phyloP scores from a whole-genome alignment of 2,329 filamentous ascomycete species.

The Fusarium guadeloupense region DNA sequence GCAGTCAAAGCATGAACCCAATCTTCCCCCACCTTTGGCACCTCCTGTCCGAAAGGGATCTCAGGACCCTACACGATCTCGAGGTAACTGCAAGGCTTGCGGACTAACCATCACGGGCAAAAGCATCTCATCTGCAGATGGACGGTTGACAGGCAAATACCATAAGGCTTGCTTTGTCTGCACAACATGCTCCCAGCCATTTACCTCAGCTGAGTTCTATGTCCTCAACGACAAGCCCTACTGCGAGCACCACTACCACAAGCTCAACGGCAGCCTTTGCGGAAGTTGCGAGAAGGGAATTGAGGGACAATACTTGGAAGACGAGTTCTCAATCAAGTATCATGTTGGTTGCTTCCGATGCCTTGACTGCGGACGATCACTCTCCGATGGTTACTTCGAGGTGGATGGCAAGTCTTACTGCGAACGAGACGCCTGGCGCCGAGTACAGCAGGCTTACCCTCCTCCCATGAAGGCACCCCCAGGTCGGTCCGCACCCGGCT shows the following conservation, averaged over 20 bases:
- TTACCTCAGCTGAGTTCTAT: conserved; percentile 90
- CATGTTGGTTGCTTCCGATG: conserved; percentile 90
- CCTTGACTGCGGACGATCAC: conserved; percentile 75
- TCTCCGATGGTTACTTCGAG: conserved; percentile 91
- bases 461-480: conserved; percentile 26
- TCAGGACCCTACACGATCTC: conserved; percentile 58
- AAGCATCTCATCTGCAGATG: conserved; percentile 92
- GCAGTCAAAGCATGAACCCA: conserved; percentile 14
- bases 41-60: conserved; percentile 48
- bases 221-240: conserved; percentile 88
- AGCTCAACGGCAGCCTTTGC: conserved; percentile 88
- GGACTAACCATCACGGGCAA: conserved; percentile 82
- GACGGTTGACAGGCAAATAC: conserved; percentile 89
- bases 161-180: conserved; percentile 97
- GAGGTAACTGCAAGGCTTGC: conserved; percentile 87
- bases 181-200: conserved; percentile 81
- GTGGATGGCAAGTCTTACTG: conserved; percentile 83
- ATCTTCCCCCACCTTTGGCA: conserved; percentile 17
- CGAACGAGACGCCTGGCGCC: conserved; percentile 80
- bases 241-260: conserved; percentile 92
- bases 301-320: conserved; percentile 92
- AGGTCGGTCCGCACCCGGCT: conserved; percentile 22
- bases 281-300: conserved; percentile 83
- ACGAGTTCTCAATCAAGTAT: conserved; percentile 79
- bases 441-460: conserved; percentile 51